A percentile compares a stretch with the other conserved stretches of the same genome.
These are phyloP conservation scores for Gelatoporia subvermispora DNA, from an alignment of 768 basidiomycete genomes.

Conservation along the genomic window DNA sequence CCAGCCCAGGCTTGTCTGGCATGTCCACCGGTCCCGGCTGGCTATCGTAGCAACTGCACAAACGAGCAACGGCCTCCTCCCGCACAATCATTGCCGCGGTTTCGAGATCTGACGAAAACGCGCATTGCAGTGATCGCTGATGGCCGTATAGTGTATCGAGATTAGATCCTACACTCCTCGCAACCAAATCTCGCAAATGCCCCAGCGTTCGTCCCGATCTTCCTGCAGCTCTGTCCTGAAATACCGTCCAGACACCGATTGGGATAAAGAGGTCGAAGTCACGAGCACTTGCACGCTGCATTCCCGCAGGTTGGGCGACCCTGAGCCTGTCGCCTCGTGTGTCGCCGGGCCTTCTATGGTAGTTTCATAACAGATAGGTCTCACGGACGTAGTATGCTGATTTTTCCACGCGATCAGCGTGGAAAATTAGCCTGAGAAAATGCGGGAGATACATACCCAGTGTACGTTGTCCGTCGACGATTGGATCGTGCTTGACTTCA, in stretches of 20 bases:
- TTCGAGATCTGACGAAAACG: constrained; percentile 4
- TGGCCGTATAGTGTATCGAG: neutral
- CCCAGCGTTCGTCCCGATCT: constrained; percentile 14
- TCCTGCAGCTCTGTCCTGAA: constrained; percentile 13
- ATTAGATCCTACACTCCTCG: constrained; percentile 10
- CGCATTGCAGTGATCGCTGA: neutral
- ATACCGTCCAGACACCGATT: constrained; percentile 11
- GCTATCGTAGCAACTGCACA: too few species aligned
- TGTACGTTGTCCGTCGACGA: constrained; percentile 17
- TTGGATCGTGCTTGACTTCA: constrained; percentile 15
- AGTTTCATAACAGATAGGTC: constrained; percentile 11
- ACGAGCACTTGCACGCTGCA: constrained; percentile 16
- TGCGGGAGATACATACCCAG: constrained; percentile 14
- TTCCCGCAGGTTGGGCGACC: constrained; percentile 3
- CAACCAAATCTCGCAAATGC: constrained; percentile 17
- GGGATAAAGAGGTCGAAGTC: constrained; percentile 8
- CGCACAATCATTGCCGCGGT: constrained; percentile 9
- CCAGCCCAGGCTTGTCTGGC: too few species aligned
- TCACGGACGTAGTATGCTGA: neutral
- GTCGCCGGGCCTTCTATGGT: neutral
- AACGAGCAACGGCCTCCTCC: constrained; percentile 2
- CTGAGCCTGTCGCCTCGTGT: constrained; percentile 1
- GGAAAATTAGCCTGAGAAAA: neutral
- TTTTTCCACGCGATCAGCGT: neutral
- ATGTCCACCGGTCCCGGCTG: too few species aligned